Percentiles rank a stretch among this genome's conserved stretches.
phyloP scores from a whole-genome alignment of 768 basidiomycete genomes.

The Termitomyces sp. region DNA sequence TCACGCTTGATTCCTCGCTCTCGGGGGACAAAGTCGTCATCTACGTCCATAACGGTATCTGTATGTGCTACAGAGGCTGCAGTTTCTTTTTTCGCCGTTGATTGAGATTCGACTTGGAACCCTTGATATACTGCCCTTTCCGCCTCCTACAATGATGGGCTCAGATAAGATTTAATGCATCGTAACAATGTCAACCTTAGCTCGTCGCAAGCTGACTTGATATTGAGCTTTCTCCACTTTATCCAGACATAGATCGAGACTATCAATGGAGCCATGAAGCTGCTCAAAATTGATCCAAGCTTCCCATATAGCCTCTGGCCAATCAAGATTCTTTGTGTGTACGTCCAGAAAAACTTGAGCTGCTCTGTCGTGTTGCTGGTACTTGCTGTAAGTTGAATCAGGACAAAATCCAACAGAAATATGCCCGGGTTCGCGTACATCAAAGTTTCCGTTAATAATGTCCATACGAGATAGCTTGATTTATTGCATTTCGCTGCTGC shows the following conservation, averaged over 20 bases:
- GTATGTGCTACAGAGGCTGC: constrained; percentile 17
- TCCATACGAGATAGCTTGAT: constrained; percentile 72
- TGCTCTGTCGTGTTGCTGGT: constrained; percentile 50
- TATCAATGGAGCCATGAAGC: constrained; percentile 65
- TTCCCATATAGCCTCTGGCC: constrained; percentile 94
- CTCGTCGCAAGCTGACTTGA: constrained; percentile 56
- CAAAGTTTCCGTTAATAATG: constrained; percentile 64
- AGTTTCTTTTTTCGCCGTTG: constrained; percentile 25
- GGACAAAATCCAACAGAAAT: background rate
- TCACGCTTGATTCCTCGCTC: constrained; percentile 54
- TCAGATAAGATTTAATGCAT: background rate
- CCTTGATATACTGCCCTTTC: constrained; percentile 51
- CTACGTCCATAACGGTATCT: constrained; percentile 13
- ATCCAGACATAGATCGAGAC: constrained; percentile 56
- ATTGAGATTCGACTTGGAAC: constrained; percentile 40
- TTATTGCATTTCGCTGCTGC: constrained; percentile 61
- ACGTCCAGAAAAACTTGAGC: constrained; percentile 64
- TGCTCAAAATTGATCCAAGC: constrained; percentile 89
- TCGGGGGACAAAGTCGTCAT: constrained; percentile 26
- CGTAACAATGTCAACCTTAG: constrained; percentile 40
- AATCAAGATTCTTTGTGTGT: constrained; percentile 74
- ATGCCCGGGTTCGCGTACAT: constrained; percentile 41
- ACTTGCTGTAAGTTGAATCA: constrained; percentile 31
- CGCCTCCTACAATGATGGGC: constrained; percentile 43
- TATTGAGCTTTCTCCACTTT: constrained; percentile 60